Conservation (phyloP, 352 stramenopile genomes). For the Phytophthora syringae region DNA sequence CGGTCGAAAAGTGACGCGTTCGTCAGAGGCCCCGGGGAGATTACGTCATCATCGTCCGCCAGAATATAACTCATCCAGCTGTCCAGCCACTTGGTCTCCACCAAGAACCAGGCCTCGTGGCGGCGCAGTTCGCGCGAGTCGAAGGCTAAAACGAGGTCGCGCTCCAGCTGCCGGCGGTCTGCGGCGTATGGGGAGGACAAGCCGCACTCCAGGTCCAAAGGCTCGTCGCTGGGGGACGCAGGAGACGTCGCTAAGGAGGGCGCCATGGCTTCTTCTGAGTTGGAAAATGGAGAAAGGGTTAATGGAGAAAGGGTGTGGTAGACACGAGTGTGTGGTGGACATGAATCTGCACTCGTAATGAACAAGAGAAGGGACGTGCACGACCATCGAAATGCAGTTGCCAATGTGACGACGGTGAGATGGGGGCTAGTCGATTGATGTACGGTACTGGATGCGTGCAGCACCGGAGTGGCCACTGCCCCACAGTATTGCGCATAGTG, state of each 20-base stretch:
- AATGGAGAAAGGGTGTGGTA: background rate
- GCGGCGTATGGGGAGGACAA: background rate
- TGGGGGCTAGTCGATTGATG: background rate
- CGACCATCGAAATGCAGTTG: slow-evolving; percentile 14
- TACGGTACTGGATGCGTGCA: slow-evolving; percentile 11
- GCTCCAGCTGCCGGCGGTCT: slow-evolving; percentile 44
- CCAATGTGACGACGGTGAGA: slow-evolving; percentile 3
- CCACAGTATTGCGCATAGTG: too few relatives aligned
- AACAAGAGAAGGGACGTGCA: background rate
- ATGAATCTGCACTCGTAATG: too few relatives aligned
- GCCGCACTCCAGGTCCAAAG: slow-evolving; percentile 33
- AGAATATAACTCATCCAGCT: slow-evolving; percentile 84
- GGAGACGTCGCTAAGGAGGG: slow-evolving; percentile 13
- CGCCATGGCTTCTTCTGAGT: slow-evolving; percentile 2
- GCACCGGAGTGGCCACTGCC: too few relatives aligned
- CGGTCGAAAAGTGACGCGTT: slow-evolving; percentile 81
- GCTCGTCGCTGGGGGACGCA: slow-evolving; percentile 5
- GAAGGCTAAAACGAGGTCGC: slow-evolving; percentile 70
- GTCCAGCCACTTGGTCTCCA: slow-evolving; percentile 82
- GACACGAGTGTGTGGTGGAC: background rate
- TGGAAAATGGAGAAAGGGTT: background rate
- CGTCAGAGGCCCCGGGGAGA: slow-evolving; percentile 62
- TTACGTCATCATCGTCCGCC: slow-evolving; percentile 64
- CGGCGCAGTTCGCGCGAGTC: slow-evolving; percentile 70
- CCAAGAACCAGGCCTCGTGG: slow-evolving; percentile 80